These are phyloP conservation scores for Diaporthe longicolla DNA, from an alignment of 2,329 filamentous ascomycete genomes.

Conservation along the genomic window DNA sequence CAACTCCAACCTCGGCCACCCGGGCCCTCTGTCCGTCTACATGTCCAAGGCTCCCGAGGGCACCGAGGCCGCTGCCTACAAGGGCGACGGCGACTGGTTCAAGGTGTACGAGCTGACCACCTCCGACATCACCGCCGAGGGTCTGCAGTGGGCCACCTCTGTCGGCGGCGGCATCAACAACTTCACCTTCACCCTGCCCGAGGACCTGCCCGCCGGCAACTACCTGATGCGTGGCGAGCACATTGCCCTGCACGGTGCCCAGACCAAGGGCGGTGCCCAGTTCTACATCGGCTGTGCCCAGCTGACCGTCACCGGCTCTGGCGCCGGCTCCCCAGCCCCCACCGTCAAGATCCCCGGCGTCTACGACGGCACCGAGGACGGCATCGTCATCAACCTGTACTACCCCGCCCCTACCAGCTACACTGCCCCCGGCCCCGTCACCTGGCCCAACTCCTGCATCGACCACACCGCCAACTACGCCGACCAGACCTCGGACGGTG, in stretches of 20 bases:
- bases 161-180: slow-evolving; percentile 48
- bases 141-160: slow-evolving; percentile 53
- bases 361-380: slow-evolving; percentile 52
- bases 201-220: slow-evolving; percentile 52
- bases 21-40: slow-evolving; percentile 56
- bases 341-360: slow-evolving; percentile 52
- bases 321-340: slow-evolving; percentile 48
- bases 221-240: slow-evolving; percentile 60
- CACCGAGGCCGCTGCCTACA: slow-evolving; percentile 50
- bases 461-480: slow-evolving; percentile 55
- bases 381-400: slow-evolving; percentile 54
- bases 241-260: slow-evolving; percentile 56
- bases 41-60: slow-evolving; percentile 55
- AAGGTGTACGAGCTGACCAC: slow-evolving; percentile 54
- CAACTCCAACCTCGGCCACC: slow-evolving; percentile 53
- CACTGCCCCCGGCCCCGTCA: slow-evolving; percentile 51
- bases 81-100: slow-evolving; percentile 55
- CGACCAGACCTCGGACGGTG: slow-evolving; percentile 52
- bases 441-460: slow-evolving; percentile 54
- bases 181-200: slow-evolving; percentile 54
- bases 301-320: slow-evolving; percentile 51
- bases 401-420: slow-evolving; percentile 53
- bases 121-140: slow-evolving; percentile 48
- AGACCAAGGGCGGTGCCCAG: slow-evolving; percentile 52
- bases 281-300: slow-evolving; percentile 58